Percentiles rank a stretch among this genome's conserved stretches.
Evolutionary conservation across 257 asterid species (phyloP).

Genomic region (Solanum lignicaule): DNA sequence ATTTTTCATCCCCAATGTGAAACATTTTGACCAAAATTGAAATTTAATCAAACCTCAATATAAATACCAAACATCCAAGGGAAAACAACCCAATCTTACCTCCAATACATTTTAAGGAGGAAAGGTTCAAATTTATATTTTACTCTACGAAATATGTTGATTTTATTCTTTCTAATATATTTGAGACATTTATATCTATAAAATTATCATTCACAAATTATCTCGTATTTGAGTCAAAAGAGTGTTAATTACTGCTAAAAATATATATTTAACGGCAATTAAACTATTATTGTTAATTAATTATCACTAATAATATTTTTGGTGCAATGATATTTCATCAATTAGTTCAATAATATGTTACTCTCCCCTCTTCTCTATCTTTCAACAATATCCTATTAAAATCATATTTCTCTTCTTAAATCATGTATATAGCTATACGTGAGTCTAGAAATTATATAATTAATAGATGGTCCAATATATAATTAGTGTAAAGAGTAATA

Average conservation of each 20-base stretch:
- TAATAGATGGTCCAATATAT: neutral
- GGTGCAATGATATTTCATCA: neutral
- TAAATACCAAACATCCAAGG: neutral
- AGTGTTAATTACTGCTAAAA: too few species aligned
- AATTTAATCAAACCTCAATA: neutral
- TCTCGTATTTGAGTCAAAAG: neutral
- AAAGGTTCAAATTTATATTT: neutral
- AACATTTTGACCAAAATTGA: fast-evolving
- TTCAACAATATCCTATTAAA: neutral
- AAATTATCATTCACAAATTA: neutral
- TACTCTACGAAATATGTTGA: neutral
- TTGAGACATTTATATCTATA: neutral
- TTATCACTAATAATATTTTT: too few species aligned
- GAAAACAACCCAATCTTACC: neutral
- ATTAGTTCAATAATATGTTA: neutral
- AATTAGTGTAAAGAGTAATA: neutral
- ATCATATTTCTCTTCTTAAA: neutral
- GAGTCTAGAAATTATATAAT: neutral
- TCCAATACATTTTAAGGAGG: neutral
- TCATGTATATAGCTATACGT: neutral
- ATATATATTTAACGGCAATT: fast-evolving
- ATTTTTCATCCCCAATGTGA: neutral
- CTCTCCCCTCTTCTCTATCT: neutral
- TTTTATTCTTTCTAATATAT: neutral
- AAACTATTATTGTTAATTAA: too few species aligned